Conservation (phyloP, 176 grass and related monocot species). For the Rhynchospora tenuis region DNA sequence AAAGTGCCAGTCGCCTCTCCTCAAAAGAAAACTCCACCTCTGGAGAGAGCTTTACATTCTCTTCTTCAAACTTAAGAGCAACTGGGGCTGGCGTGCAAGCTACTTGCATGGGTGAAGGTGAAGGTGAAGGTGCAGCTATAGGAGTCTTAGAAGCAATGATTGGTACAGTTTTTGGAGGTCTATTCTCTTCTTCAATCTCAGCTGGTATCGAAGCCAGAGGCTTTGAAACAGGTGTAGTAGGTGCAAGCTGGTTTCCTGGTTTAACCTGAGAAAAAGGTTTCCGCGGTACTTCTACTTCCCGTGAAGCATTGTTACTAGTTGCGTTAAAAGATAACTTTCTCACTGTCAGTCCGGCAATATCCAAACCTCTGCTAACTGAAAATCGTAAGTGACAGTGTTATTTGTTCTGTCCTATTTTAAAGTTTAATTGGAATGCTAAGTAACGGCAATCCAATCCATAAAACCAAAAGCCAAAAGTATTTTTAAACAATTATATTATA, state of each 20-base stretch:
- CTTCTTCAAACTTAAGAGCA: constrained; percentile 24
- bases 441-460: background rate
- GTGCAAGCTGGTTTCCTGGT: constrained; percentile 18
- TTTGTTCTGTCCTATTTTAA: background rate
- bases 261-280: constrained; percentile 52
- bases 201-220: background rate
- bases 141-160: constrained; percentile 27
- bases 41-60: constrained; percentile 8
- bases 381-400: background rate
- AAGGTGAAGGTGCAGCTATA: constrained; percentile 16
- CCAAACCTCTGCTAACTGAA: constrained; percentile 44
- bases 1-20: constrained; percentile 45
- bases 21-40: constrained; percentile 49
- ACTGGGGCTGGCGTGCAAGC: constrained; percentile 18
- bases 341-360: constrained; percentile 30
- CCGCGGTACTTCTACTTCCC: constrained; percentile 32
- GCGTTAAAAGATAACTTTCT: constrained; percentile 57
- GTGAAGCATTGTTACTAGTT: constrained; percentile 1
- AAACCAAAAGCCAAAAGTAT: background rate
- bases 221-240: constrained; percentile 18
- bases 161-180: constrained; percentile 25
- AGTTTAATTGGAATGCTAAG: background rate
- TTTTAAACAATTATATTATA: background rate
- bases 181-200: constrained; percentile 38
- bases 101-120: constrained; percentile 42